Base-by-base conservation (phyloP, 495 filamentous ascomycete genomes). In the Evernia prunastri region DNA sequence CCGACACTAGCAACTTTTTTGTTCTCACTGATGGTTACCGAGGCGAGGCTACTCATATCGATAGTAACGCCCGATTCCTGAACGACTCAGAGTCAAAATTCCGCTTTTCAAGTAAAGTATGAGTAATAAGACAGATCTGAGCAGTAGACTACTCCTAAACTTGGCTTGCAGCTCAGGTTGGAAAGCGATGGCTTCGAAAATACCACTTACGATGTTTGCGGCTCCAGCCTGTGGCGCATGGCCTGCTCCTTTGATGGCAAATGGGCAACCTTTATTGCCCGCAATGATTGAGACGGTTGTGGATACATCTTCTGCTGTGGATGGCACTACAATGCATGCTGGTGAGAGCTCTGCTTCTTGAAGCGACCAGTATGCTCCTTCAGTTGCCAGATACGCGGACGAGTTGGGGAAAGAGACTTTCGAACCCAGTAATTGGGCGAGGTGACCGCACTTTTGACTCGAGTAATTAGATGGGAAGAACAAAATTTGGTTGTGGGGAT, bases 301-400 rank as follows among this genome's bases (percentile, higher is more conserved):
- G 15, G 73, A 62, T 12, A 78, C 72, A 31, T 75, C 70, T 35
- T 69, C 37, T 6, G 70, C 70, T 0, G 56, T 62, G 18, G 49
- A 51, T 3, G 76, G 74, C n/a, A 69, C 56, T 42, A 78, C 67
- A 33, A 78, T 66, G 42, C 76, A 78, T 0, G 69, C 66, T 4
- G 76, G 76, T 15, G 59, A 63, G 23, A 78, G 66, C 35, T 73
- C 67, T 0, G 70, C 42, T 60, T 73, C 70, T 60, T 75, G 73
- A 42, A 62, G 63, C 17, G 71, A 65, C 57, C 72, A 75, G 60
- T 72, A 75, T 53, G 49, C 49, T 31, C 27, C 5, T 31, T 53
- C 49, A 31, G 49, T 53, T 53, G 49, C 49, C 27, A 53, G 27
- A 31, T 53, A 53, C 4, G 49, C 7, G 25, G 27, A 29, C 18